These are phyloP conservation scores for Cladosporium sp. DNA, from an alignment of 2,329 filamentous ascomycete genomes.

Conservation along the genomic window DNA sequence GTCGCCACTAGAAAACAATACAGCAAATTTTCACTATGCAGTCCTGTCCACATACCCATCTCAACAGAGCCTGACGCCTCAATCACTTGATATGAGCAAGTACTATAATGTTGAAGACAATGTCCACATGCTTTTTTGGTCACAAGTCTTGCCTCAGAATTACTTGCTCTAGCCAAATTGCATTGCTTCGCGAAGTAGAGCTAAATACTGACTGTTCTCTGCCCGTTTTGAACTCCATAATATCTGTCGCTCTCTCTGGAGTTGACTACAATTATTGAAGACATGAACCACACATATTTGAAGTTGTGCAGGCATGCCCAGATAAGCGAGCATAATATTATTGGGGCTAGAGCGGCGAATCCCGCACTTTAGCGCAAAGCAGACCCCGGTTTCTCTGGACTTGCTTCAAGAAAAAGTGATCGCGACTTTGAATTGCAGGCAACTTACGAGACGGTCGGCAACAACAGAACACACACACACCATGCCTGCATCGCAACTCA, in stretches of 20 bases:
- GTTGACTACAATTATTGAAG: background rate
- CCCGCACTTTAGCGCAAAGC: background rate
- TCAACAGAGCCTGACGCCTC: no score
- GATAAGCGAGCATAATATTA: no score
- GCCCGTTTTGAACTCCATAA: background rate
- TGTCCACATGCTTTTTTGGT: background rate
- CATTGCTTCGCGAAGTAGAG: background rate
- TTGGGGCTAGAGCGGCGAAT: background rate
- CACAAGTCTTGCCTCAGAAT: no score
- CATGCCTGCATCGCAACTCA: constrained; percentile 96
- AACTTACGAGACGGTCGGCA: background rate
- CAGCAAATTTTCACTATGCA: background rate
- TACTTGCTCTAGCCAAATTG: background rate
- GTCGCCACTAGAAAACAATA: background rate
- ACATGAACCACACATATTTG: background rate
- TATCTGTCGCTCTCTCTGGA: background rate
- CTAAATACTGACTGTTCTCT: background rate
- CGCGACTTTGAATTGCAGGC: background rate
- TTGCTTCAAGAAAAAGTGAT: constrained; percentile 18
- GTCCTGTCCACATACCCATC: background rate
- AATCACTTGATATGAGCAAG: no score
- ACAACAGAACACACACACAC: background rate
- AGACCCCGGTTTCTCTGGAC: constrained; percentile 11
- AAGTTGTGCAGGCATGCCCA: background rate
- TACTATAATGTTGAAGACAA: background rate